These are phyloP conservation scores for Pestalotiopsis sp. DNA, from an alignment of 2,329 filamentous ascomycete species.

Conservation along the genomic window DNA sequence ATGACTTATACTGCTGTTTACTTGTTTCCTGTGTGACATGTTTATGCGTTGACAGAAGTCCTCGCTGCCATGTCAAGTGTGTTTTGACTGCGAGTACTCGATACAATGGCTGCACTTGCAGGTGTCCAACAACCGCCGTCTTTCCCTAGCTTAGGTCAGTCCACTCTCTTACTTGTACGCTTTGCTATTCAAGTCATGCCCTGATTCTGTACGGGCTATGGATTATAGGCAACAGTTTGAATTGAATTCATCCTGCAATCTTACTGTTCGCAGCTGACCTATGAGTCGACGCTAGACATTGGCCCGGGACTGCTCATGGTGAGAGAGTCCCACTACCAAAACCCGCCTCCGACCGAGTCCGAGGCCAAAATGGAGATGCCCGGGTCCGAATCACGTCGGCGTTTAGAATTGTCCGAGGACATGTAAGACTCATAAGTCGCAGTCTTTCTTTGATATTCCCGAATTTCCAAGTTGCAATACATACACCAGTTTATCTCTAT, in stretches of 20 bases:
- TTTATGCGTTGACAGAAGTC: no score
- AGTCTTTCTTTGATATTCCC: no score
- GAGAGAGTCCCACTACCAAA: neutral
- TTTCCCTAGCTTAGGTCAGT: no score
- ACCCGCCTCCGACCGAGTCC: neutral
- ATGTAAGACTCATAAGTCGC: neutral
- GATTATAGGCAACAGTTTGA: neutral
- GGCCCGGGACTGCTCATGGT: neutral
- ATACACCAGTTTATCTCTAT: neutral
- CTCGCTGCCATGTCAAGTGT: no score
- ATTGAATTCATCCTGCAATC: neutral
- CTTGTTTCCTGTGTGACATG: neutral
- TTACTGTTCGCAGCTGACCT: neutral
- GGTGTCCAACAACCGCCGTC: no score
- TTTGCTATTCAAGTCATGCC: no score
- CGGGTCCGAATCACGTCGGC: slow-evolving; percentile 1
- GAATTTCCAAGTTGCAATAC: no score
- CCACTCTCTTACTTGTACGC: no score
- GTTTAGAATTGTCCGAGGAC: neutral
- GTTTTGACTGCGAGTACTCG: no score
- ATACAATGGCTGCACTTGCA: no score
- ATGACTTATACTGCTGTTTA: neutral
- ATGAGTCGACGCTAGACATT: slow-evolving; percentile 9
- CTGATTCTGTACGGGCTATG: no score
- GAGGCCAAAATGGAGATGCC: neutral